phyloP scores from a whole-genome alignment of 257 asterid species.

The Nicotiana sylvestris region DNA sequence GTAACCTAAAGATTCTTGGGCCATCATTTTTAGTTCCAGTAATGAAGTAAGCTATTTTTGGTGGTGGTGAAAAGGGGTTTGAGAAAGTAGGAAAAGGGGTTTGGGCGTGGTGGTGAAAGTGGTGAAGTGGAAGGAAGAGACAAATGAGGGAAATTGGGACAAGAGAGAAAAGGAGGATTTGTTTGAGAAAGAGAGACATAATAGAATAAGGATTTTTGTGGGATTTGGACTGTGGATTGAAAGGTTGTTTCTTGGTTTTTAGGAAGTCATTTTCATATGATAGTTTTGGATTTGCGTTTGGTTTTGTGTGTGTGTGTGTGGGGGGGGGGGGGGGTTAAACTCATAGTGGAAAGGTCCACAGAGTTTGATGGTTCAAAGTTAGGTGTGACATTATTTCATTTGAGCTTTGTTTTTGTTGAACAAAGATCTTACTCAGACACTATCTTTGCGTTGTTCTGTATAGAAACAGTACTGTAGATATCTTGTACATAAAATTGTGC shows the following conservation, averaged over 20 bases:
- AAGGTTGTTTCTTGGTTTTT: neutral
- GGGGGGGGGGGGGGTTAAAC: neutral
- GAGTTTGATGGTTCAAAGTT: neutral
- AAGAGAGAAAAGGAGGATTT: conserved; percentile 26
- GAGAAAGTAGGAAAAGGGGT: conserved; percentile 9
- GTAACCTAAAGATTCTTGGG: conserved; percentile 32
- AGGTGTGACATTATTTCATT: neutral
- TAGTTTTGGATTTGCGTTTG: neutral
- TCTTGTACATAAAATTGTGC: too few species aligned
- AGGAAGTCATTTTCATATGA: too few species aligned
- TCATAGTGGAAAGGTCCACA: neutral
- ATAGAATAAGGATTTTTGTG: neutral
- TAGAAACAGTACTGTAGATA: too few species aligned
- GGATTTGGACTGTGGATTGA: neutral
- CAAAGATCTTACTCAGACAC: neutral
- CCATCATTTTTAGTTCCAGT: conserved; percentile 31
- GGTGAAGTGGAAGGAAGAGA: conserved; percentile 23
- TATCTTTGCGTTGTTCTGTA: too few species aligned
- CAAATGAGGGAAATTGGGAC: conserved; percentile 22
- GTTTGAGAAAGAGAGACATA: conserved; percentile 24
- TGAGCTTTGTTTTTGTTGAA: neutral
- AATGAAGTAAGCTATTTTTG: conserved; percentile 35
- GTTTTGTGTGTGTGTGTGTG: too few species aligned
- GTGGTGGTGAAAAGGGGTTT: conserved; percentile 23
- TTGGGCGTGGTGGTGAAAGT: conserved; percentile 5